phyloP scores from a whole-genome alignment of 148 eudicot genomes.

The Gaultheria prostrata region DNA sequence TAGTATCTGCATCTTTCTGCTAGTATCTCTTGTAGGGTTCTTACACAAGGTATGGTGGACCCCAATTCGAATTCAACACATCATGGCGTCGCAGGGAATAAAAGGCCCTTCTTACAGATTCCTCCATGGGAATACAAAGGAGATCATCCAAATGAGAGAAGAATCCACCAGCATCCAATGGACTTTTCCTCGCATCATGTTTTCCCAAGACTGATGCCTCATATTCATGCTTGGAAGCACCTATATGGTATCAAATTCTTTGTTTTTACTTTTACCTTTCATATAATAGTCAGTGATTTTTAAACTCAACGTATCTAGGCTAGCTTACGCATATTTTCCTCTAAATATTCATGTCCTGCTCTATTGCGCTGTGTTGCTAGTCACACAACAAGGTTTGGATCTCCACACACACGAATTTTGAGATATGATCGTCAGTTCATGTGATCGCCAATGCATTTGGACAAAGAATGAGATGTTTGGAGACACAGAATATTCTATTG shows the following conservation, averaged over 20 bases:
- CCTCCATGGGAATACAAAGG: conserved; percentile 24
- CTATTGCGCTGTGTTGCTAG: not conserved
- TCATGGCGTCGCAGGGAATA: not conserved
- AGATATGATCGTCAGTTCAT: not conserved
- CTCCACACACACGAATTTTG: not conserved
- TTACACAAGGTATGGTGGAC: conserved; percentile 12
- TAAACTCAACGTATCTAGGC: no score
- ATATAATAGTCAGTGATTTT: not conserved
- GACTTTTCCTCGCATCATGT: conserved; percentile 13
- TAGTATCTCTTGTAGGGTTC: conserved; percentile 3
- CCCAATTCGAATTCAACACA: not conserved
- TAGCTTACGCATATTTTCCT: no score
- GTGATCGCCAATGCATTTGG: not conserved
- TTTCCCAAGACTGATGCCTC: conserved; percentile 20
- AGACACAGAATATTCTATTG: not conserved
- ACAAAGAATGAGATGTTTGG: not conserved
- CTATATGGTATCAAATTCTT: conserved; percentile 21
- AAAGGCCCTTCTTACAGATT: conserved; percentile 24
- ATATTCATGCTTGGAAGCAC: conserved; percentile 16
- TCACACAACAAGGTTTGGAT: not conserved
- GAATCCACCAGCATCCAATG: conserved; percentile 3
- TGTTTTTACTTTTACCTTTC: not conserved
- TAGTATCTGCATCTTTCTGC: not conserved
- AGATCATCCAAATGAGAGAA: conserved; percentile 15
- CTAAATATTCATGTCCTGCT: not conserved